Percentiles rank a stretch among this genome's conserved stretches.
These are phyloP conservation scores for Citrus reticulata DNA, from an alignment of 345 rosid genomes.

Conservation along the genomic window DNA sequence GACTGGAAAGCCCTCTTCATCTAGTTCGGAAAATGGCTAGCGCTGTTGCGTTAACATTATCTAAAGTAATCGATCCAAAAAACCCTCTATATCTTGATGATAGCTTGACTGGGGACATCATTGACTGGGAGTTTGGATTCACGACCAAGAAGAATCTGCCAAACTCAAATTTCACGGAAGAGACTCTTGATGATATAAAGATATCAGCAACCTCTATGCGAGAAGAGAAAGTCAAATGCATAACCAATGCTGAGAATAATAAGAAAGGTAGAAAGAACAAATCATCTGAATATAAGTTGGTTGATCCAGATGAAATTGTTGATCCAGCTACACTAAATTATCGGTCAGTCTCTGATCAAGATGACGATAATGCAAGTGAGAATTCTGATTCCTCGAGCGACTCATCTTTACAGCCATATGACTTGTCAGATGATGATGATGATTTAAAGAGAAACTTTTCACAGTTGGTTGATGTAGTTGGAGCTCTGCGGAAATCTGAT, in stretches of 20 bases:
- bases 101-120: constrained; percentile 50
- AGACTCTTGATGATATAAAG: constrained; percentile 30
- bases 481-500: constrained; percentile 86
- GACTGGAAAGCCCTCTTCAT: constrained; percentile 84
- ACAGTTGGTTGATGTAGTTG: constrained; percentile 87
- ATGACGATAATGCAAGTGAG: constrained; percentile 53
- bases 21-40: constrained; percentile 85
- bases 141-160: constrained; percentile 31
- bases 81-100: constrained; percentile 90
- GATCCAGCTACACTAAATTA: constrained; percentile 68
- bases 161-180: constrained; percentile 22
- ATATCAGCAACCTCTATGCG: constrained; percentile 25
- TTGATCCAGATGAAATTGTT: constrained; percentile 91
- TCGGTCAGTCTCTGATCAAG: constrained; percentile 55
- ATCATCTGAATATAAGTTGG: constrained; percentile 34
- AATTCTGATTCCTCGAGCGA: constrained; percentile 68
- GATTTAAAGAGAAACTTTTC: constrained; percentile 66
- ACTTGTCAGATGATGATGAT: constrained; percentile 75
- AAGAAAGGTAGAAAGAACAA: constrained; percentile 39
- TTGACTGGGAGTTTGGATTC: constrained; percentile 90
- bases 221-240: constrained; percentile 23
- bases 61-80: constrained; percentile 84
- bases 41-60: constrained; percentile 75
- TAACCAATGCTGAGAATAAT: constrained; percentile 22
- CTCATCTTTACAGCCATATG: constrained; percentile 89